Conservation (phyloP, 139 green algal species). For the Volvox africanus region DNA sequence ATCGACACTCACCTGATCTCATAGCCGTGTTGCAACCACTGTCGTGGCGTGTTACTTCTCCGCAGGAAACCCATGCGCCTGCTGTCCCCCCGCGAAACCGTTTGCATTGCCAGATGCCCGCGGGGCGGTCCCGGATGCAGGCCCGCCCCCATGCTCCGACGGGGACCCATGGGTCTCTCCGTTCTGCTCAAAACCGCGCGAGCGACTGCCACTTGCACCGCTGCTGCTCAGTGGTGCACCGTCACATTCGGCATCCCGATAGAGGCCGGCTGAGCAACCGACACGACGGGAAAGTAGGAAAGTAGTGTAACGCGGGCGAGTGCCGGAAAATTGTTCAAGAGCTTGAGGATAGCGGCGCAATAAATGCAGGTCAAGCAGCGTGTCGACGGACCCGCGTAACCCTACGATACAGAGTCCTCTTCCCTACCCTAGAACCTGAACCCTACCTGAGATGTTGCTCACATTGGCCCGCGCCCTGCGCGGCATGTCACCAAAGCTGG, state of each 20-base stretch:
- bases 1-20: no score
- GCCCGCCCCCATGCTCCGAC: background rate
- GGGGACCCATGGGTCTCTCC: background rate
- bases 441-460: background rate
- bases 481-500: constrained; percentile 21
- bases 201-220: background rate
- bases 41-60: background rate
- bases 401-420: no score
- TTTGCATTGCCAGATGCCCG: background rate
- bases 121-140: background rate
- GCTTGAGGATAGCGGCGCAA: no score
- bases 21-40: no score
- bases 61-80: background rate
- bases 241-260: constrained; percentile 2
- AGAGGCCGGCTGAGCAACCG: background rate
- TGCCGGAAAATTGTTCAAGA: no score
- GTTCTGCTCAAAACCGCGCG: background rate
- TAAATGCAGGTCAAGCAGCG: no score
- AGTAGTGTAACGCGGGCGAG: no score
- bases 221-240: background rate
- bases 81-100: background rate
- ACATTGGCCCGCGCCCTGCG: background rate
- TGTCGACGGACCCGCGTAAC: no score
- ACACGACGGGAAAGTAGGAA: no score
- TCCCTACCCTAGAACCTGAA: background rate